A percentile compares a stretch with the other conserved stretches of the same genome.
These are phyloP conservation scores for Fusarium tricinctum DNA, from an alignment of 2,329 filamentous ascomycete genomes.

Conservation along the genomic window DNA sequence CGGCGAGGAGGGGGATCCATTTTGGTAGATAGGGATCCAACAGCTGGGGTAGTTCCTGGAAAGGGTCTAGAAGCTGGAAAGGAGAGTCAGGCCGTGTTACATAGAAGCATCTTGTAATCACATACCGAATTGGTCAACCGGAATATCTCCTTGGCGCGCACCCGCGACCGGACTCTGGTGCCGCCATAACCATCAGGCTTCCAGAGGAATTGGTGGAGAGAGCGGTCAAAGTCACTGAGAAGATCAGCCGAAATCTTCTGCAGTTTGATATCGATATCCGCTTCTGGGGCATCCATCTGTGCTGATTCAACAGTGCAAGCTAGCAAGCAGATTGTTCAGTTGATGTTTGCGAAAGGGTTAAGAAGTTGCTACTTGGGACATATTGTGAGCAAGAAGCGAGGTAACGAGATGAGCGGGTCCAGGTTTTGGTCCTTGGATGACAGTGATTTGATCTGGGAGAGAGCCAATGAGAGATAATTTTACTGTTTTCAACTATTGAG, in stretches of 20 bases:
- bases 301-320: neutral
- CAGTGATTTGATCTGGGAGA: constrained; percentile 1
- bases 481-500: neutral
- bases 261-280: constrained; percentile 73
- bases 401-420: constrained; percentile 35
- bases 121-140: constrained; percentile 63
- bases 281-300: constrained; percentile 71
- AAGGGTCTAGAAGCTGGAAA: constrained; percentile 78
- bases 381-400: constrained; percentile 19
- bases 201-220: constrained; percentile 66
- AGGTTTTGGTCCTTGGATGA: neutral
- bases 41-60: constrained; percentile 95
- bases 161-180: constrained; percentile 61
- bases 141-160: constrained; percentile 64
- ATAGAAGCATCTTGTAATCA: too few species aligned
- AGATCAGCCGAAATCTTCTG: constrained; percentile 72
- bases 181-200: constrained; percentile 63
- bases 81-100: constrained; percentile 6
- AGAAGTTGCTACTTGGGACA: constrained; percentile 4
- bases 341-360: constrained; percentile 10
- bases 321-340: constrained; percentile 4
- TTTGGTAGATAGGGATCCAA: constrained; percentile 85
- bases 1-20: constrained; percentile 80
- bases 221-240: constrained; percentile 69
- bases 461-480: constrained; percentile 6